These are phyloP conservation scores for Panaeolus cyanescens DNA, from an alignment of 768 basidiomycete genomes.

Conservation along the genomic window DNA sequence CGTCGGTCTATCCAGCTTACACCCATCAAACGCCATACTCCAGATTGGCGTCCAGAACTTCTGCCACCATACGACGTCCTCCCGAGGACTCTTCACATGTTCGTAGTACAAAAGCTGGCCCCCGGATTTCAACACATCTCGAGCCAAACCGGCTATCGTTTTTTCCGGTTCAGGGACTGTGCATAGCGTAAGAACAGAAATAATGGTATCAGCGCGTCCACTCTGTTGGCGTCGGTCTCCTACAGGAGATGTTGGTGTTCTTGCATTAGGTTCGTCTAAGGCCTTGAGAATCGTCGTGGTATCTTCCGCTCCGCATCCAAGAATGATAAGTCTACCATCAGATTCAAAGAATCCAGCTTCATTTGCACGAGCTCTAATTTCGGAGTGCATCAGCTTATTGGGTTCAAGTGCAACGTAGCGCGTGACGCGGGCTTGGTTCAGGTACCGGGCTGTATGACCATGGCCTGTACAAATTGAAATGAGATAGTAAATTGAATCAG, in stretches of 20 bases:
- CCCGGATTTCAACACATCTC: slow-evolving; percentile 59
- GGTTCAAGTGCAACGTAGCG: slow-evolving; percentile 77
- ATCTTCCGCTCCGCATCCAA: slow-evolving; percentile 68
- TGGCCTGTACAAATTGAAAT: slow-evolving; percentile 40
- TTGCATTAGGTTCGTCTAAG: slow-evolving; percentile 7
- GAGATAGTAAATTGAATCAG: neutral
- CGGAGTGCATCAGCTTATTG: slow-evolving; percentile 61
- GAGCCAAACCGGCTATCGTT: slow-evolving; percentile 46
- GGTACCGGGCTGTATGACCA: slow-evolving; percentile 65
- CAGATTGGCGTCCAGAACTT: slow-evolving; percentile 73
- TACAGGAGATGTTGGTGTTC: slow-evolving; percentile 19
- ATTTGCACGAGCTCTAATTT: slow-evolving; percentile 50
- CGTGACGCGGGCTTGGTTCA: slow-evolving; percentile 54
- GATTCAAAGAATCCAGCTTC: slow-evolving; percentile 54
- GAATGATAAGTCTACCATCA: slow-evolving; percentile 55
- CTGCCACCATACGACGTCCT: slow-evolving; percentile 73
- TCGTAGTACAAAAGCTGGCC: slow-evolving; percentile 71
- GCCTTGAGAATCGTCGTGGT: slow-evolving; percentile 44
- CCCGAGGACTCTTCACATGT: slow-evolving; percentile 58
- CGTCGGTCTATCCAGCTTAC: slow-evolving; percentile 59
- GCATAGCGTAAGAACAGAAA: slow-evolving; percentile 69
- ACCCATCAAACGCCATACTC: slow-evolving; percentile 61
- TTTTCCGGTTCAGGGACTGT: slow-evolving; percentile 57
- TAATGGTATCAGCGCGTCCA: slow-evolving; percentile 56
- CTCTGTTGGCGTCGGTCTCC: slow-evolving; percentile 8